These are phyloP conservation scores for Naganishia onofrii DNA, from an alignment of 768 basidiomycete genomes.

Conservation along the genomic window DNA sequence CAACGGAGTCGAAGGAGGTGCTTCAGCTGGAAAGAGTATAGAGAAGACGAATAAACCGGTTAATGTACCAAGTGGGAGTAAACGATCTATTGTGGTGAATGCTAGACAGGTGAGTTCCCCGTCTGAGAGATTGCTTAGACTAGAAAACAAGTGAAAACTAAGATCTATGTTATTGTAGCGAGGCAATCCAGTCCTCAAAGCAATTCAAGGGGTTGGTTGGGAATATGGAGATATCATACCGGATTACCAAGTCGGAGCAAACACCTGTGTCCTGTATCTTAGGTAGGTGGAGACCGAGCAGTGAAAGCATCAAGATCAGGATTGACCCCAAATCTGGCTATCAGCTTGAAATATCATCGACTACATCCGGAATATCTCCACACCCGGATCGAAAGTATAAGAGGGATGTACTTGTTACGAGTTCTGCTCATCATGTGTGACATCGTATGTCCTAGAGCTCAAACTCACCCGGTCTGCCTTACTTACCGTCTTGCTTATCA, in stretches of 20 bases:
- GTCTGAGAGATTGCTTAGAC: not conserved
- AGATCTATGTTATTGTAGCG: conserved; percentile 57
- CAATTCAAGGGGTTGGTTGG: conserved; percentile 81
- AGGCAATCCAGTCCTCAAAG: conserved; percentile 82
- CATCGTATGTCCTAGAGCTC: conserved; percentile 61
- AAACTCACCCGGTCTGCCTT: not conserved
- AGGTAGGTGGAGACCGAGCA: conserved; percentile 59
- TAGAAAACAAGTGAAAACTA: too few species aligned
- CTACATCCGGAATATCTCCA: conserved; percentile 97
- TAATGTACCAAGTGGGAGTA: conserved; percentile 32
- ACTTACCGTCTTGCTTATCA: conserved; percentile 15
- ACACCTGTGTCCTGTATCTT: conserved; percentile 85
- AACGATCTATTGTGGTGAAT: conserved; percentile 33
- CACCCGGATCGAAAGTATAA: conserved; percentile 80
- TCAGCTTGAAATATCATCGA: conserved; percentile 86
- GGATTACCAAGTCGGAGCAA: conserved; percentile 93
- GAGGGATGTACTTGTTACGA: conserved; percentile 73
- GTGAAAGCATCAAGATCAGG: too few species aligned
- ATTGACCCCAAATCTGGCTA: conserved; percentile 30
- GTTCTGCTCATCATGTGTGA: conserved; percentile 87
- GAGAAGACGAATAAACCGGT: conserved; percentile 30
- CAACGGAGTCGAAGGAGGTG: conserved; percentile 7
- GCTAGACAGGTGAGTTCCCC: conserved; percentile 29
- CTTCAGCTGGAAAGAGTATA: not conserved
- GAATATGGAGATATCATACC: conserved; percentile 91